phyloP scores from a whole-genome alignment of 1,284 basidiomycete species.

The Irpex rosettiformis region DNA sequence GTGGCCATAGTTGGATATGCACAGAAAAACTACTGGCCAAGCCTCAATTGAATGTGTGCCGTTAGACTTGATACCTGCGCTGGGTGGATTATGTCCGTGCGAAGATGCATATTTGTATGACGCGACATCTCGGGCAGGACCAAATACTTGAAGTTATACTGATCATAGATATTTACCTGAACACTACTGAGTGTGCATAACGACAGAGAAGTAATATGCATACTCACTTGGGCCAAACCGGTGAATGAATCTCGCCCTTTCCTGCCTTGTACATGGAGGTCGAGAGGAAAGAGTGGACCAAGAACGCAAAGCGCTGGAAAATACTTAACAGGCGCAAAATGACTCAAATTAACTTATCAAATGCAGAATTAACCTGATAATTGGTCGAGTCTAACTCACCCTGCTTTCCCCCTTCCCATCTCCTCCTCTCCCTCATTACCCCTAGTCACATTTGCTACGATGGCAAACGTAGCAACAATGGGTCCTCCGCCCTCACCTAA shows the following conservation, averaged over 20 bases:
- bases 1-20: too few species aligned
- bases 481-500: conserved; percentile 72
- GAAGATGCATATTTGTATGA: neutral
- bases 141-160: neutral
- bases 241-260: neutral
- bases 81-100: neutral
- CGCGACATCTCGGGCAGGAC: neutral
- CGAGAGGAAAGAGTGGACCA: conserved; percentile 1
- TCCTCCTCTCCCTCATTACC: conserved; percentile 18
- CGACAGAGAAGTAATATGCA: neutral
- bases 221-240: neutral
- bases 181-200: neutral
- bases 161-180: too few species aligned
- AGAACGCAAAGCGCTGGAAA: neutral
- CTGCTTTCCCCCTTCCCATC: conserved; percentile 15
- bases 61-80: neutral
- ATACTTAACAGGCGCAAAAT: conserved; percentile 1
- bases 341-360: conserved; percentile 10
- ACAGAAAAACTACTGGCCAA: too few species aligned
- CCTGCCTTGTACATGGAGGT: neutral
- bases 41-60: too few species aligned
- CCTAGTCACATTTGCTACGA: conserved; percentile 12
- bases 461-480: conserved; percentile 44
- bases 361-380: conserved; percentile 13
- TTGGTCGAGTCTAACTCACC: conserved; percentile 9